Percentiles rank a stretch among this genome's conserved stretches.
Evolutionary conservation across 139 green algal species (phyloP).

Genomic region (Pseudopediastrum boryanum): DNA sequence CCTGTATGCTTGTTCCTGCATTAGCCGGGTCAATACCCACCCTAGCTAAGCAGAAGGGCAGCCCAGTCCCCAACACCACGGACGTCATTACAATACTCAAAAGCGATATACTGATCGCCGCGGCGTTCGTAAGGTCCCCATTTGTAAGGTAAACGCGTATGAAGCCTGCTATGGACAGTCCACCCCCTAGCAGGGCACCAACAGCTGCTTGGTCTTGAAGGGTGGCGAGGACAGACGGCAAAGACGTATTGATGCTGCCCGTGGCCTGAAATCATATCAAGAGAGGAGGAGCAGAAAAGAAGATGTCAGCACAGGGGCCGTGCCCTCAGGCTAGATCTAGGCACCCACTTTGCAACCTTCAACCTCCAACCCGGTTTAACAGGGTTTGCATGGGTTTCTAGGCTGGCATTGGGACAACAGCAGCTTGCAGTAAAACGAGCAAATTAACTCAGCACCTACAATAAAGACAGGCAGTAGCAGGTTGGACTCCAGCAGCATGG

Average conservation of each 20-base stretch:
- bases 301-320: too few relatives aligned
- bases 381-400: too few relatives aligned
- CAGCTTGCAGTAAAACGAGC: too few relatives aligned
- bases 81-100: conserved; percentile 85
- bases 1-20: conserved; percentile 86
- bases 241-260: conserved; percentile 58
- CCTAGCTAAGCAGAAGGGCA: conserved; percentile 83
- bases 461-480: too few relatives aligned
- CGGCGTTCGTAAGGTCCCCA: conserved; percentile 62
- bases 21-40: conserved; percentile 84
- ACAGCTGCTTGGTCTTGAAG: conserved; percentile 80
- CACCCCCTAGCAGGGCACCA: conserved; percentile 72
- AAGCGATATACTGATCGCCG: conserved; percentile 80
- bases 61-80: conserved; percentile 75
- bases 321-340: too few relatives aligned
- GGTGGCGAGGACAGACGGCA: conserved; percentile 44
- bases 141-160: conserved; percentile 82
- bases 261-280: too few relatives aligned
- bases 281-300: too few relatives aligned
- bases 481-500: too few relatives aligned
- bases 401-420: too few relatives aligned
- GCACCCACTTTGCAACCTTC: too few relatives aligned
- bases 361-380: too few relatives aligned
- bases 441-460: too few relatives aligned
- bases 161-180: conserved; percentile 74